These are phyloP conservation scores for Rhizophora mangle DNA, from an alignment of 345 rosid species.

Conservation along the genomic window DNA sequence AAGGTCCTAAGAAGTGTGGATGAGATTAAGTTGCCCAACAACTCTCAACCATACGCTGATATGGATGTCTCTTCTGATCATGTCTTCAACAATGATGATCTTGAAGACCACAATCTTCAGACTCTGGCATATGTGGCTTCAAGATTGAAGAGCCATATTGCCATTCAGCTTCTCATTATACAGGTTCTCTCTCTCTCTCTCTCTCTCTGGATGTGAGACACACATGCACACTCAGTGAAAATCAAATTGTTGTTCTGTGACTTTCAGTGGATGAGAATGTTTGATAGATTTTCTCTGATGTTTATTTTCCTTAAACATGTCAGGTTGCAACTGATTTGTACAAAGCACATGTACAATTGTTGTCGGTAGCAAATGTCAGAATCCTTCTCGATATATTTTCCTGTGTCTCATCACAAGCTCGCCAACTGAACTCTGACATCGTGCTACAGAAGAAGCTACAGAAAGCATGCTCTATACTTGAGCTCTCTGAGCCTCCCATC, in stretches of 20 bases:
- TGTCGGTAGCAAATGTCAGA: slow-evolving; percentile 43
- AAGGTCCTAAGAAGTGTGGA: slow-evolving; percentile 70
- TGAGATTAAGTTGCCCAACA: slow-evolving; percentile 44
- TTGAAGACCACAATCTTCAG: slow-evolving; percentile 73
- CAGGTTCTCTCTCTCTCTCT: slow-evolving; percentile 48
- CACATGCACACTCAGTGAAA: background rate
- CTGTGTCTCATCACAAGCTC: slow-evolving; percentile 63
- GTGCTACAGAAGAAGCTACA: slow-evolving; percentile 60
- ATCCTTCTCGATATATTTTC: slow-evolving; percentile 54
- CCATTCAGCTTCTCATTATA: slow-evolving; percentile 64
- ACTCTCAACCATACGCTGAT: slow-evolving; percentile 35
- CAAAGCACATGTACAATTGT: slow-evolving; percentile 44
- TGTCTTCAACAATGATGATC: slow-evolving; percentile 47
- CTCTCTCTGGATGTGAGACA: background rate
- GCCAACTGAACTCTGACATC: slow-evolving; percentile 51
- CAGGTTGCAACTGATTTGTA: slow-evolving; percentile 75
- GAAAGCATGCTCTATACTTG: slow-evolving; percentile 66
- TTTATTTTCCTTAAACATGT: slow-evolving; percentile 16
- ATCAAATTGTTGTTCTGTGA: background rate
- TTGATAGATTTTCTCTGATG: background rate
- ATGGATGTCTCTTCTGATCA: slow-evolving; percentile 58
- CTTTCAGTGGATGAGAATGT: background rate
- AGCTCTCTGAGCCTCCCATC: slow-evolving; percentile 73
- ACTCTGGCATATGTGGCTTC: slow-evolving; percentile 72
- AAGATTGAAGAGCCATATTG: slow-evolving; percentile 75